Evolutionary conservation across 2,329 filamentous ascomycete genomes (phyloP).

Genomic region (Hawksworthiomyces lignivorus): DNA sequence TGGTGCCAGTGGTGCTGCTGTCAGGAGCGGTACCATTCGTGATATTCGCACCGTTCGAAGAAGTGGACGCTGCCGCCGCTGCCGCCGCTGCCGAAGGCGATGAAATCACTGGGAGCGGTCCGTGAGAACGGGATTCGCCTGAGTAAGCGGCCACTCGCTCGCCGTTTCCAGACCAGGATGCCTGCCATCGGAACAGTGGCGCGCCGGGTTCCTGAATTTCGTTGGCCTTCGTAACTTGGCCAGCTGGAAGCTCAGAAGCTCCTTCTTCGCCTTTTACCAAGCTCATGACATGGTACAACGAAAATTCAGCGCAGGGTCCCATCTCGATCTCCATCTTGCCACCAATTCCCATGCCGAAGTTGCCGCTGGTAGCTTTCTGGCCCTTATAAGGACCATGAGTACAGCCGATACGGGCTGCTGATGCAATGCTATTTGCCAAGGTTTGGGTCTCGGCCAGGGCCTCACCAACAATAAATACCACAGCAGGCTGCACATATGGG

Average conservation of each 20-base stretch:
- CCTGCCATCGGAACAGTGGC: not conserved
- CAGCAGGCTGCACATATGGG: slow-evolving; percentile 24
- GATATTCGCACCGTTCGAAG: slow-evolving; percentile 15
- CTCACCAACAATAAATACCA: slow-evolving; percentile 41
- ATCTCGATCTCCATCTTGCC: slow-evolving; percentile 1
- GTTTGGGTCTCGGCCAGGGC: slow-evolving; percentile 36
- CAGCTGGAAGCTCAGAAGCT: not conserved
- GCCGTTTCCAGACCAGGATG: slow-evolving; percentile 2
- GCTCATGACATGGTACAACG: slow-evolving; percentile 41
- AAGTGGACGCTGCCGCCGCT: slow-evolving; percentile 8
- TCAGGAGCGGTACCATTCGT: slow-evolving; percentile 8
- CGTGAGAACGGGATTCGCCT: too few species aligned
- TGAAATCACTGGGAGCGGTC: too few species aligned
- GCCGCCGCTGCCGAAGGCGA: too few species aligned
- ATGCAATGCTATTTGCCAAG: slow-evolving; percentile 34
- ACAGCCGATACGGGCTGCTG: slow-evolving; percentile 28
- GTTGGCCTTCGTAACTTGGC: too few species aligned
- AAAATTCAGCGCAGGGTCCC: slow-evolving; percentile 28
- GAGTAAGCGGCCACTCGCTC: too few species aligned
- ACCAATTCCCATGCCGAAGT: slow-evolving; percentile 30
- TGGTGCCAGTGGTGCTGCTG: slow-evolving; percentile 5
- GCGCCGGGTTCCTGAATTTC: too few species aligned
- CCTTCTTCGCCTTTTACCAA: slow-evolving; percentile 19
- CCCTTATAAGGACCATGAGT: slow-evolving; percentile 37
- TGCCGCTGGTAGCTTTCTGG: slow-evolving; percentile 44